Evolutionary conservation across 1,139 yeast species (phyloP).

Genomic region (Hyphopichia wangnamkhiaoensis): DNA sequence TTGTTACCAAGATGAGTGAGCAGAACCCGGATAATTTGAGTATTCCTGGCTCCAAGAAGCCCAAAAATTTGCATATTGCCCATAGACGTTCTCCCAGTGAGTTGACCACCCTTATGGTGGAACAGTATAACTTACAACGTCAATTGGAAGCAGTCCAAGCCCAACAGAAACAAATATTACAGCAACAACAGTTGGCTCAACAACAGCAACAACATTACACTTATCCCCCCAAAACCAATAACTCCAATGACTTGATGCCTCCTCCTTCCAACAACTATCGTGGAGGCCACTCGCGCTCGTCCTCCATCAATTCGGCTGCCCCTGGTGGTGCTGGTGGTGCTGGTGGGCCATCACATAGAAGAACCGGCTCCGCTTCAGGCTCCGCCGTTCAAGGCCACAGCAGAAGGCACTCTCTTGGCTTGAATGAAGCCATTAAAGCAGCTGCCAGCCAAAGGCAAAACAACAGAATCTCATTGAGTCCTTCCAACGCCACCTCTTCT

Average conservation of each 20-base stretch:
- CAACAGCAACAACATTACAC: slow-evolving; percentile 19
- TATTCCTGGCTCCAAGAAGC: slow-evolving; percentile 24
- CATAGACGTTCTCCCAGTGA: slow-evolving; percentile 95
- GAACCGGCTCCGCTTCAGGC: slow-evolving; percentile 38
- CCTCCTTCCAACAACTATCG: slow-evolving; percentile 27
- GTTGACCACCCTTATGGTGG: slow-evolving; percentile 90
- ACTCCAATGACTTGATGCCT: slow-evolving; percentile 21
- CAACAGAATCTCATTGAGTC: slow-evolving; percentile 39
- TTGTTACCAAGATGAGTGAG: not conserved
- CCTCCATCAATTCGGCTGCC: slow-evolving; percentile 27
- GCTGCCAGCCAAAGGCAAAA: slow-evolving; percentile 83
- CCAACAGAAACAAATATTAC: slow-evolving; percentile 84
- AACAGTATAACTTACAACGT: slow-evolving; percentile 88
- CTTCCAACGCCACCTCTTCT: slow-evolving; percentile 23
- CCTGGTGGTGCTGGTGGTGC: slow-evolving; percentile 8
- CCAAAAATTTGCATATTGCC: slow-evolving; percentile 73
- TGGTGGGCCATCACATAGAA: slow-evolving; percentile 24
- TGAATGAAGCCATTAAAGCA: slow-evolving; percentile 94
- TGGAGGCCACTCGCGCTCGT: slow-evolving; percentile 29
- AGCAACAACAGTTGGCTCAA: slow-evolving; percentile 55
- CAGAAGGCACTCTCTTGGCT: slow-evolving; percentile 89
- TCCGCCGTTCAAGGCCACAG: slow-evolving; percentile 59
- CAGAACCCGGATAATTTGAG: slow-evolving; percentile 15
- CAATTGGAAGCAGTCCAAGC: slow-evolving; percentile 90
- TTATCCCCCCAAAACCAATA: slow-evolving; percentile 17